Base-by-base conservation (phyloP, 2,329 filamentous ascomycete genomes). In the Nemania serpens region DNA sequence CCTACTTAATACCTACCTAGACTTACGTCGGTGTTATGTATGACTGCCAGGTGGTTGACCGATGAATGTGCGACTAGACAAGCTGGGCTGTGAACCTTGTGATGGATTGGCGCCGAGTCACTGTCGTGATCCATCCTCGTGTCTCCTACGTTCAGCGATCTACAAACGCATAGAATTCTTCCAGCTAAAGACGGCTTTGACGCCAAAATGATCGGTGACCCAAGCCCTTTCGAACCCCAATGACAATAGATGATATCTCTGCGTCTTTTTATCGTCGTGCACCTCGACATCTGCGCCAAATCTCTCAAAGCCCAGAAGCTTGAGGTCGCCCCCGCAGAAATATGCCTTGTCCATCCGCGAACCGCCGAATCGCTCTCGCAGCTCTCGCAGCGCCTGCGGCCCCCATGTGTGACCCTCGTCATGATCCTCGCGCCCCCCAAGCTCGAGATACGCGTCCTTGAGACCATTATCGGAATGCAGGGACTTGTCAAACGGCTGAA, bases 381-480 rank as follows among this genome's bases (percentile, higher is more conserved):
- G 64, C 41, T 39, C 68, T 4, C 75, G 75, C 1, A 76, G 68
- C 7, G 76, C 77, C 73, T 85, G 83, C 63, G 83, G 79, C 0
- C 83, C 83, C 83, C 83, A 86, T 0, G 84, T 85, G 63, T 79
- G 81, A 0, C 79, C 82, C 3, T 78, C 75, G 0, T 80, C 77
- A 47, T 72, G 75, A 43, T 79, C 78, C 59, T 84, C 82, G 2
- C 66, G 47, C 0, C 82, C 82, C 2, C 81, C 82, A 11, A 77
- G 73, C 52, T 77, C 76, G 4, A 85, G 75, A 66, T 80, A 86
- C 0, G 79, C 79, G 67, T 86, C 83, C n/a, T 73, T 71, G 1
- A 86, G 77, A 0, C 70, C 70, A 58, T 84, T 81, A 1, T 80
- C 78, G 9, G 63, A 63, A 53, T 82, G 80, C 10, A 84, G 70